These are phyloP conservation scores for Gastrolobium bilobum DNA, from an alignment of 306 rosid genomes.

Conservation along the genomic window DNA sequence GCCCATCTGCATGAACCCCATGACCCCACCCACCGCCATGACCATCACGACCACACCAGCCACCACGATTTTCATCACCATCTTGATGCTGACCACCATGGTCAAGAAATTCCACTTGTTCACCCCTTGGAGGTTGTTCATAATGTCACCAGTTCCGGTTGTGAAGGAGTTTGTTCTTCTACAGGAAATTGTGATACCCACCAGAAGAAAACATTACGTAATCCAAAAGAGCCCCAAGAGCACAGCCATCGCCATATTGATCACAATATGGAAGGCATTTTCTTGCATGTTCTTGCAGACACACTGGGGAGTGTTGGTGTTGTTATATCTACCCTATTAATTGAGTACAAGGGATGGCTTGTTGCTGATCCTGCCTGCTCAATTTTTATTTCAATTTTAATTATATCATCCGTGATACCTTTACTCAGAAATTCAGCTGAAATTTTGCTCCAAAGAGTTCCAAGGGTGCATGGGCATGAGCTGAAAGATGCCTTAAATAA, in stretches of 20 bases:
- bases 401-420: conserved; percentile 88
- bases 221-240: conserved; percentile 47
- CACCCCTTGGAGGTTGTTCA: conserved; percentile 27
- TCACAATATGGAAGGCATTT: conserved; percentile 99
- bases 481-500: conserved; percentile 67
- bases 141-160: conserved; percentile 29
- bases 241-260: conserved; percentile 84
- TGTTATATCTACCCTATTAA: conserved; percentile 86
- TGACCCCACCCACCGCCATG: conserved; percentile 32
- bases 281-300: conserved; percentile 95
- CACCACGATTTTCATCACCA: conserved; percentile 42
- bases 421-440: conserved; percentile 91
- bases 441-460: conserved; percentile 89
- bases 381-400: conserved; percentile 85
- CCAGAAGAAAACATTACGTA: conserved; percentile 17
- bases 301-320: conserved; percentile 98
- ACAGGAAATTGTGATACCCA: conserved; percentile 43
- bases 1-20: conserved; percentile 18
- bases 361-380: conserved; percentile 97
- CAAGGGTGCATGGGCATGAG: conserved; percentile 72
- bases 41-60: conserved; percentile 39
- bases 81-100: conserved; percentile 43
- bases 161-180: conserved; percentile 42
- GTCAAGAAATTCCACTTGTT: conserved; percentile 42
- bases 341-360: conserved; percentile 97